Evolutionary conservation across 2,329 filamentous ascomycete species (phyloP), one percentile per base, ranked within the genome.

Genomic region (Penicillium paneum): DNA sequence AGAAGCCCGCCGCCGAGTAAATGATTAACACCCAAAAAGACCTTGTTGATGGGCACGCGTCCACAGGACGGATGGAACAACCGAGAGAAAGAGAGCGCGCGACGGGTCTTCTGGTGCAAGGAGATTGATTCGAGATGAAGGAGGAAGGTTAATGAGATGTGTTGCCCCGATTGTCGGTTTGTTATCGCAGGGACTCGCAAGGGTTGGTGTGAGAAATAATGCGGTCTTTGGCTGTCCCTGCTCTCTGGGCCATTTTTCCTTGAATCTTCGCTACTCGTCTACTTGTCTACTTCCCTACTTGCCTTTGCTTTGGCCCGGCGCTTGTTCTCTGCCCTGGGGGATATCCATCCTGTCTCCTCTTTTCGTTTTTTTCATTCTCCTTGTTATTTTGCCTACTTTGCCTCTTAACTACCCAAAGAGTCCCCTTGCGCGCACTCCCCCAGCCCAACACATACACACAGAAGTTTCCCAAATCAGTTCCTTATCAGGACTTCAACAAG

Each of bases 1-100:
- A 76, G 58, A 76, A 77, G 71, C 68, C 74, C 63, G 67, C 74
- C 62, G 67, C 74, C 56, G 75, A 77, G 69, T 76, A 76, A 73
- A 71, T 60, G 60, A 66, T 56, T 65, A 65, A 71, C 56, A 52
- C 52, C 44, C 59, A 60, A 65, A 65, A 64, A 65, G 58, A 64
- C 55, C 40, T 64, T 67, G 64, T 67, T 65, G 66, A 67, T 66
- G 65, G 67, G 67, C 64, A 66, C 66, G 50, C 63, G 67, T 67
- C 64, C 62, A 60, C 55, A 49, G 60, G 57, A 49, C 32, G 57
- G 60, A 61, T 64, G 57, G 55, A 52, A 62, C 54, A 52, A 57
- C 55, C 47, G 49, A 61, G 55, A 55, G 53, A 55, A 43, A 34
- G 54, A 56, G 41, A 48, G 56, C 39, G 52, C 45, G 46, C 48